phyloP scores from a whole-genome alignment of 2,329 filamentous ascomycete species.

The Sphaerostilbella broomeana region DNA sequence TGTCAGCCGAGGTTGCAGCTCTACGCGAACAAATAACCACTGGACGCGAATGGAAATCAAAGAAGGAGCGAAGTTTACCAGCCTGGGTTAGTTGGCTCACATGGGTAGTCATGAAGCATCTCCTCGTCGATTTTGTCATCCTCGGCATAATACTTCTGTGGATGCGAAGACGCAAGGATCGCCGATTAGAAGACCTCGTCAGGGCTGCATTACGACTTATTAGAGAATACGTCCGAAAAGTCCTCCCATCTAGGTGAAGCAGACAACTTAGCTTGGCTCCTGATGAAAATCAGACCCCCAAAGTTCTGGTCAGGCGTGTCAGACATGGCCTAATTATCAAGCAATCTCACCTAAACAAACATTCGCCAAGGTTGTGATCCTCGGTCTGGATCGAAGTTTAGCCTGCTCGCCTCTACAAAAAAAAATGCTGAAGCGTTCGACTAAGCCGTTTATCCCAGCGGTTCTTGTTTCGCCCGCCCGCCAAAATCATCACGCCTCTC shows the following conservation, averaged over 20 bases:
- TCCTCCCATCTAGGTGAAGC: constrained; percentile 53
- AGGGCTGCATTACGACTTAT: constrained; percentile 52
- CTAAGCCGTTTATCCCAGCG: no score
- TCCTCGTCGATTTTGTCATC: constrained; percentile 64
- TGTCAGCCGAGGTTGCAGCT: constrained; percentile 89
- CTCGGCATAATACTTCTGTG: constrained; percentile 61
- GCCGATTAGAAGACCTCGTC: constrained; percentile 66
- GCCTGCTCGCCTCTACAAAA: no score
- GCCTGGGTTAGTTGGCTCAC: constrained; percentile 66
- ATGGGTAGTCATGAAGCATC: constrained; percentile 65
- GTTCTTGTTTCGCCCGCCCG: no score
- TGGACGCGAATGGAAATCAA: constrained; percentile 63
- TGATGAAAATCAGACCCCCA: no score
- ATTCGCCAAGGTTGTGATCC: no score
- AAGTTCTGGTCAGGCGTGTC: no score
- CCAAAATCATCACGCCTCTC: no score
- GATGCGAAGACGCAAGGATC: constrained; percentile 65
- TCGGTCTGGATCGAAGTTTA: no score
- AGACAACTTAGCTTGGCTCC: no score
- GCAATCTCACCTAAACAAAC: no score
- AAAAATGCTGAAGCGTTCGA: no score
- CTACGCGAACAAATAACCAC: constrained; percentile 83
- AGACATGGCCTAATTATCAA: no score
- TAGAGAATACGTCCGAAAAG: constrained; percentile 52
- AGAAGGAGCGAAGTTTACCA: constrained; percentile 56